Conservation (phyloP, 2,329 filamentous ascomycete species). For the Diaporthe citriasiana region DNA sequence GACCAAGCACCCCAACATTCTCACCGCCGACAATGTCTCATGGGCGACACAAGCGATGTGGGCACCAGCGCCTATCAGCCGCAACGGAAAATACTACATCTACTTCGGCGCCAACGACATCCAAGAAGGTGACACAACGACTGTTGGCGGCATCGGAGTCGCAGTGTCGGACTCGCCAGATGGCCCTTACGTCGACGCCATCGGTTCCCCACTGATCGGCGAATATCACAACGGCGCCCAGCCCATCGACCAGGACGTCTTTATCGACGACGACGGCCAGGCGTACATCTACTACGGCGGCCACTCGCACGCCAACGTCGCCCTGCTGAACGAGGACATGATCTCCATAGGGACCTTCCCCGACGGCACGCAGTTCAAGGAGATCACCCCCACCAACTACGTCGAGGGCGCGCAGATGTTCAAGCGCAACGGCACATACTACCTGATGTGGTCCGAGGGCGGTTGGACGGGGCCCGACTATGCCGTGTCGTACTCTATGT, state of each 20-base stretch:
- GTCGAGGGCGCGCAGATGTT: constrained; percentile 61
- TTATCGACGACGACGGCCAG: constrained; percentile 57
- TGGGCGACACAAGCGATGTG: constrained; percentile 63
- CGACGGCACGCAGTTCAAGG: constrained; percentile 55
- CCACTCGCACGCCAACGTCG: constrained; percentile 58
- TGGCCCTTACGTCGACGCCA: constrained; percentile 58
- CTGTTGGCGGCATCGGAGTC: constrained; percentile 59
- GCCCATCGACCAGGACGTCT: constrained; percentile 62
- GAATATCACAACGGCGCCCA: constrained; percentile 62
- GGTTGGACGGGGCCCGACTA: constrained; percentile 62
- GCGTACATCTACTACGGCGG: constrained; percentile 61
- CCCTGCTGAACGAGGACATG: constrained; percentile 60
- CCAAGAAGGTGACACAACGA: constrained; percentile 48
- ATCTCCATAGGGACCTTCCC: constrained; percentile 57
- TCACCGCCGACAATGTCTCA: constrained; percentile 55
- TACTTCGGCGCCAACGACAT: constrained; percentile 67
- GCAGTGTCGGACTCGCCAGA: constrained; percentile 53
- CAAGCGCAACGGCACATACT: constrained; percentile 58
- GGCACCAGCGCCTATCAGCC: constrained; percentile 61
- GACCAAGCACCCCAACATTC: constrained; percentile 61
- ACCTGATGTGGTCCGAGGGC: constrained; percentile 61
- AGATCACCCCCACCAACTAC: constrained; percentile 62
- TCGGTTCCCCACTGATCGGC: constrained; percentile 58
- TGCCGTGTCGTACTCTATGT: constrained; percentile 59
- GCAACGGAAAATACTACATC: constrained; percentile 62